A percentile compares a stretch with the other conserved stretches of the same genome.
Evolutionary conservation across 1,284 basidiomycete genomes (phyloP).

Genomic region (Rhodotorula glutinis): DNA sequence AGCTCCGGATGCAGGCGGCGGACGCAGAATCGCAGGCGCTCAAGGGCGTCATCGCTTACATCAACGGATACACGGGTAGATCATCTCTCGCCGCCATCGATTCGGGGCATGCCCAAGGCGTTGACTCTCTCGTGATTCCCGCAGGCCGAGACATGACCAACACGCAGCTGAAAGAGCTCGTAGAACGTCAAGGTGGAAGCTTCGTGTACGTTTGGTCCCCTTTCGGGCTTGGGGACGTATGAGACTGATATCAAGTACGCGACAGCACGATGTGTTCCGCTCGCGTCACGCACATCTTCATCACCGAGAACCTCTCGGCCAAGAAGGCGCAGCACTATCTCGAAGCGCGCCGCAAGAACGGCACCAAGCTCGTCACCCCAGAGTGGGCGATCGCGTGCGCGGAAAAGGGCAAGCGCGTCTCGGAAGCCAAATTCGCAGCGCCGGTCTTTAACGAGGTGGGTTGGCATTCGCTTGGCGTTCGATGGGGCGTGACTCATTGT

Average conservation of each 20-base stretch:
- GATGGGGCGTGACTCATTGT: too few species aligned
- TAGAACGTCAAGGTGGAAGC: conserved; percentile 25
- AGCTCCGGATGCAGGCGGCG: conserved; percentile 27
- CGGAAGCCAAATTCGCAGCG: conserved; percentile 18
- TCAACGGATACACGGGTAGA: conserved; percentile 32
- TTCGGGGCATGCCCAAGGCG: not conserved
- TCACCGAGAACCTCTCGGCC: conserved; percentile 20
- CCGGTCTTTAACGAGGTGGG: conserved; percentile 27
- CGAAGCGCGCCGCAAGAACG: conserved; percentile 17
- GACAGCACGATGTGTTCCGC: conserved; percentile 14
- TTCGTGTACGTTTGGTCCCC: conserved; percentile 9
- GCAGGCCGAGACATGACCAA: conserved; percentile 30
- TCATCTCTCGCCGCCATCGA: too few species aligned
- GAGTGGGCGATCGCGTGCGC: conserved; percentile 34
- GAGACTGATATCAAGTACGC: not conserved
- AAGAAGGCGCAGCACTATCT: conserved; percentile 28
- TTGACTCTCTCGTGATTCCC: not conserved
- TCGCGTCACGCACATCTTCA: conserved; percentile 29
- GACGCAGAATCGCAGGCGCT: conserved; percentile 14
- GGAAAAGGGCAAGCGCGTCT: conserved; percentile 16
- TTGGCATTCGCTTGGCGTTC: too few species aligned
- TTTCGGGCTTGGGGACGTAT: not conserved
- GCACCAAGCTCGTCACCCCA: conserved; percentile 27
- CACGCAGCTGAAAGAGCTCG: conserved; percentile 22
- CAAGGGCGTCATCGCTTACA: conserved; percentile 24